Evolutionary conservation across 179 eudicot genomes (phyloP).

Genomic region (Vitellaria paradoxa): DNA sequence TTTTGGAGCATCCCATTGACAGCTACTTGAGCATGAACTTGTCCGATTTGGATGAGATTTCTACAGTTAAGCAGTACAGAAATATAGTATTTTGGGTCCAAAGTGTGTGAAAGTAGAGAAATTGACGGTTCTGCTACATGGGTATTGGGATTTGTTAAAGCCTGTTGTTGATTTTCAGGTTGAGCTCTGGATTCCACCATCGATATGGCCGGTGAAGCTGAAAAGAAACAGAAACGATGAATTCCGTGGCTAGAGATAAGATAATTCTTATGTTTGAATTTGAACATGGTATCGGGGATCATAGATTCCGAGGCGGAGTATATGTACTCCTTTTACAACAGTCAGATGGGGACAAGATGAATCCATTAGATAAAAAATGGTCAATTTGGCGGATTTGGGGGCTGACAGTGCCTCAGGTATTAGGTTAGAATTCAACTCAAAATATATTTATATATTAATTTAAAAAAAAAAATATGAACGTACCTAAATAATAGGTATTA

Average conservation of each 20-base stretch:
- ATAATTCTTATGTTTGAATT: slow-evolving; percentile 6
- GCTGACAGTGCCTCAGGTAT: too few relatives aligned
- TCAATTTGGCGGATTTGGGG: too few relatives aligned
- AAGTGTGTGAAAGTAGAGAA: slow-evolving; percentile 3
- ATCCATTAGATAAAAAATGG: too few relatives aligned
- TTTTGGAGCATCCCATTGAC: slow-evolving; percentile 34
- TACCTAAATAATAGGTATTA: too few relatives aligned
- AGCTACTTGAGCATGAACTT: slow-evolving; percentile 36
- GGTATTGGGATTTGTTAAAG: slow-evolving; percentile 3
- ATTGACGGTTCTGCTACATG: slow-evolving; percentile 14
- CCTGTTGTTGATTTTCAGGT: slow-evolving; percentile 10
- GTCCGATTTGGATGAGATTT: slow-evolving; percentile 27
- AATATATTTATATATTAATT: too few relatives aligned
- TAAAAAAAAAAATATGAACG: too few relatives aligned
- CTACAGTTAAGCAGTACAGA: slow-evolving; percentile 36
- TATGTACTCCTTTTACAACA: too few relatives aligned
- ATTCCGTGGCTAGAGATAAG: slow-evolving; percentile 8
- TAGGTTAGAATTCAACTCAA: too few relatives aligned
- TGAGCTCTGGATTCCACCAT: slow-evolving; percentile 8
- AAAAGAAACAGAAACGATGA: slow-evolving; percentile 7
- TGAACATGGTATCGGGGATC: slow-evolving; percentile 15
- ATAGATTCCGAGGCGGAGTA: too few relatives aligned
- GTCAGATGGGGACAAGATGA: too few relatives aligned
- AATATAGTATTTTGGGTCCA: slow-evolving; percentile 28
- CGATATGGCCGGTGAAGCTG: slow-evolving; percentile 10